A percentile compares a stretch with the other conserved stretches of the same genome.
Conservation (phyloP, 2,329 filamentous ascomycete genomes). For the Botrytis porri region DNA sequence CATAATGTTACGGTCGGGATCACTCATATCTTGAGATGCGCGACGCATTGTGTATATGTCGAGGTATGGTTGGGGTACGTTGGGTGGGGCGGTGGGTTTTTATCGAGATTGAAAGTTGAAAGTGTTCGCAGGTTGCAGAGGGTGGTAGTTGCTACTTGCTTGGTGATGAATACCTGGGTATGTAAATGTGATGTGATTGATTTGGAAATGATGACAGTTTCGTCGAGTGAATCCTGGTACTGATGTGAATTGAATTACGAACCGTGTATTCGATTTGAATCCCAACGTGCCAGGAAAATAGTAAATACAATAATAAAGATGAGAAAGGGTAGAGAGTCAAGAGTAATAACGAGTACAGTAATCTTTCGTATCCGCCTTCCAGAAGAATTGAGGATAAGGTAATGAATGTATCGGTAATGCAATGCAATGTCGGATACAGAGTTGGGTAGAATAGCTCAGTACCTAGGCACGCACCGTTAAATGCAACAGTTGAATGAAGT, state of each 20-base stretch:
- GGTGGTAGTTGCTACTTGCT: slow-evolving; percentile 3
- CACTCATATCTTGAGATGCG: slow-evolving; percentile 36
- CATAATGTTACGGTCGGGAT: slow-evolving; percentile 38
- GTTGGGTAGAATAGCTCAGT: neutral
- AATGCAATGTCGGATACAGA: neutral
- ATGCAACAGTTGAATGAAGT: neutral
- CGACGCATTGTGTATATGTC: slow-evolving; percentile 34
- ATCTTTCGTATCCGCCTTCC: slow-evolving; percentile 3
- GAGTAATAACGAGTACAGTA: neutral
- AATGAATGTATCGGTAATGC: neutral
- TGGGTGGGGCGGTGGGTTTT: slow-evolving; percentile 17
- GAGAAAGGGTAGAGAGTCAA: neutral
- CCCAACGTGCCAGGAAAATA: neutral
- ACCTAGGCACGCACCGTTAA: neutral
- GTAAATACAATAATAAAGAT: neutral
- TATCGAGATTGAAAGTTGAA: slow-evolving; percentile 6
- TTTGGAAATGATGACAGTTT: neutral
- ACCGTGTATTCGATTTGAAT: neutral
- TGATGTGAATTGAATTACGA: neutral
- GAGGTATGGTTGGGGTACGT: neutral
- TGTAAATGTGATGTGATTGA: slow-evolving; percentile 1
- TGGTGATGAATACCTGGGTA: neutral
- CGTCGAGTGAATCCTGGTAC: neutral
- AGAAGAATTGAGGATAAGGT: slow-evolving; percentile 2
- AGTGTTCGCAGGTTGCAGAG: slow-evolving; percentile 12